Conservation (phyloP, 768 basidiomycete species). For the Agaricus sinodeliciosus region DNA sequence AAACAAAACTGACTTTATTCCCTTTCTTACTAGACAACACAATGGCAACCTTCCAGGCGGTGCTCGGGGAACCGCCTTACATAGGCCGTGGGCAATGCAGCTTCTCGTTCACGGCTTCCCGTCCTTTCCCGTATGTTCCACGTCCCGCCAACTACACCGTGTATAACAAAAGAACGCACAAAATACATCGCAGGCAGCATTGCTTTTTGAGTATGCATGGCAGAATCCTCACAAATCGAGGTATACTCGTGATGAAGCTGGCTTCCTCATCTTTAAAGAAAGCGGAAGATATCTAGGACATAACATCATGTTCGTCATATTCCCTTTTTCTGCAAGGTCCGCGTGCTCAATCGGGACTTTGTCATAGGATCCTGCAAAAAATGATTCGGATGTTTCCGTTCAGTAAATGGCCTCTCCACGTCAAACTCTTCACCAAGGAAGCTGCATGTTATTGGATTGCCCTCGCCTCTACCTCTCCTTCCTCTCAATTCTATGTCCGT, state of each 20-base stretch:
- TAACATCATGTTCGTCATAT: constrained; percentile 40
- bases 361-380: constrained; percentile 46
- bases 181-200: constrained; percentile 43
- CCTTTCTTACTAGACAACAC: constrained; percentile 62
- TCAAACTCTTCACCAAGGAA: constrained; percentile 67
- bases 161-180: not conserved
- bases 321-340: not conserved
- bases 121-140: constrained; percentile 43
- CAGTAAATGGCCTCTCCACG: constrained; percentile 64
- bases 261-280: constrained; percentile 30
- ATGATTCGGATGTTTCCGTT: constrained; percentile 68
- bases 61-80: constrained; percentile 55
- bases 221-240: constrained; percentile 68
- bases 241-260: constrained; percentile 46
- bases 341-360: not conserved
- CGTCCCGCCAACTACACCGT: not conserved
- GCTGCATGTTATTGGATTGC: constrained; percentile 49
- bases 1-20: not conserved
- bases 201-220: constrained; percentile 85
- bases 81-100: constrained; percentile 76
- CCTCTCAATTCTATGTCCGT: constrained; percentile 11
- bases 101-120: constrained; percentile 85
- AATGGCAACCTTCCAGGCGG: constrained; percentile 73
- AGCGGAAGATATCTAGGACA: constrained; percentile 30
- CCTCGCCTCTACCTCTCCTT: constrained; percentile 15